A percentile compares a stretch with the other conserved stretches of the same genome.
These are phyloP conservation scores for Hanseniaspora sp. DNA, from an alignment of 1,139 yeast genomes.

Conservation along the genomic window DNA sequence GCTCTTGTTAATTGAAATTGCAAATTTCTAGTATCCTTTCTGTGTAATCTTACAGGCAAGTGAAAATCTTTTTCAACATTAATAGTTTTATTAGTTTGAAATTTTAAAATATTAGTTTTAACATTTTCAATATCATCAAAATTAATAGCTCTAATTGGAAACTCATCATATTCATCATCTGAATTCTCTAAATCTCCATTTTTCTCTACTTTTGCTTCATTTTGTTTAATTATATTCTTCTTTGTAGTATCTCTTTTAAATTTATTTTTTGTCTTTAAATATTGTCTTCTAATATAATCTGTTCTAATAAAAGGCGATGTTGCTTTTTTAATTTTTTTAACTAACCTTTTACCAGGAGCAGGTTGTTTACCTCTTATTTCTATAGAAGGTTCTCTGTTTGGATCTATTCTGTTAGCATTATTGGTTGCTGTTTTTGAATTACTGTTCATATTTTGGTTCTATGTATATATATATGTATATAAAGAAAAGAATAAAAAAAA, in stretches of 20 bases:
- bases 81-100: conserved; percentile 61
- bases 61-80: conserved; percentile 63
- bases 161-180: conserved; percentile 30
- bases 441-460: neutral
- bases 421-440: neutral
- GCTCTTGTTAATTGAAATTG: conserved; percentile 69
- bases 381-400: conserved; percentile 3
- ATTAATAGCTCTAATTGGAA: conserved; percentile 55
- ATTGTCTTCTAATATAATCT: conserved; percentile 29
- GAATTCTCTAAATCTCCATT: neutral
- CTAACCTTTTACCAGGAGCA: conserved; percentile 10
- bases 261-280: conserved; percentile 25
- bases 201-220: conserved; percentile 19
- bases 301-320: conserved; percentile 31
- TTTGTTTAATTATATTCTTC: conserved; percentile 21
- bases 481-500: conserved; percentile 13
- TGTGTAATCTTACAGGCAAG: conserved; percentile 73
- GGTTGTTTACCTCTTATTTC: conserved; percentile 12
- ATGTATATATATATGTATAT: neutral
- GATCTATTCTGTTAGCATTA: neutral
- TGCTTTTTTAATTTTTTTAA: conserved; percentile 13
- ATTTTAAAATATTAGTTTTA: conserved; percentile 70
- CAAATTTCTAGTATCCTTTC: conserved; percentile 84
- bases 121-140: conserved; percentile 61
- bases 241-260: conserved; percentile 22